Base-by-base conservation (phyloP, 1,139 yeast genomes). In the Yamadazyma dushanensis region DNA sequence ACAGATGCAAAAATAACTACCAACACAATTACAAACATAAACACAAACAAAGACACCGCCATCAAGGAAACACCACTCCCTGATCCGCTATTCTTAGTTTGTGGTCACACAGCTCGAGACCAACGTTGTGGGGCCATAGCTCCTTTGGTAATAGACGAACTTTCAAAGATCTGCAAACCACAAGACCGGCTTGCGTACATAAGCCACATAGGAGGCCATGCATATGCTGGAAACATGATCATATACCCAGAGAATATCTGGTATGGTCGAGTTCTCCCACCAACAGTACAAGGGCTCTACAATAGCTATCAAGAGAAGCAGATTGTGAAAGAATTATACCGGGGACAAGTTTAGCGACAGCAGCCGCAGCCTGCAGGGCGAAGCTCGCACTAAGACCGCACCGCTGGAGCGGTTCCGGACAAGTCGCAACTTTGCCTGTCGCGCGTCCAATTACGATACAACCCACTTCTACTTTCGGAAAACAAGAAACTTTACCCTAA, bases 201-300 rank as follows among this genome's bases (percentile, higher is more conserved):
- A 1, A 77, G 86, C 8, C 94, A 84, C 53, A 64, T 84, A 29
- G 90, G 92, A 0, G 94, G 94, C 0, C 94, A 84, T 53, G 84
- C 70, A 1, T 84, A 78, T 54, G 92, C 94, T 2, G 94, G 92
- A 0, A 84, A 84, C 51, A 78, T 84, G 13, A 59, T 83, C 2
- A 73, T 73, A 38, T 76, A 76, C 44, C 70, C 73, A 2, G 59
- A 70, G n/a, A 54, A 65, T 5, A 59, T 79, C 1, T 84, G 90
- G 90, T 84, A 84, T 50, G 90, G 92, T 0, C 58, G 83, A 37
- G 87, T 83, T 2, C 61, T 64, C 35, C 86, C 88, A 0, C 59
- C 63, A n/a, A 69, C 73, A 32, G 83, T 83, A 8, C 88, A 81
- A 51, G 87, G 87, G 0, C 71, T 83, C 9, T 74, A 82, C 1